Conservation (phyloP, 2,329 filamentous ascomycete species). For the Kalaharituber pfeilii region DNA sequence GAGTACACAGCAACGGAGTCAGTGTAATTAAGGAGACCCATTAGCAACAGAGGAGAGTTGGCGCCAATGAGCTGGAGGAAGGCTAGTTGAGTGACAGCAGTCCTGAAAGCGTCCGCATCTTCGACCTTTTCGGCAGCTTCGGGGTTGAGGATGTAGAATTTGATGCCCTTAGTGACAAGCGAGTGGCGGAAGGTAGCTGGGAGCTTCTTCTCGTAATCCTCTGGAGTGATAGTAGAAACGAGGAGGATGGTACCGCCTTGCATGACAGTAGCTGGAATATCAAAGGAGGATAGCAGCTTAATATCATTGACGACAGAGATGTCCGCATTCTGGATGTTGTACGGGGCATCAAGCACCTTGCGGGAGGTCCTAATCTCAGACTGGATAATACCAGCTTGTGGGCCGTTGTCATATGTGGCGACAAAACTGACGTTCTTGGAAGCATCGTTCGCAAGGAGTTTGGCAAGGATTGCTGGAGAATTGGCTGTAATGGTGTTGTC, state of each 20-base stretch:
- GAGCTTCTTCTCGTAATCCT: conserved; percentile 77
- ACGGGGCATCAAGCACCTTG: conserved; percentile 70
- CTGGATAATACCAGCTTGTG: conserved; percentile 60
- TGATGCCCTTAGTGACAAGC: conserved; percentile 50
- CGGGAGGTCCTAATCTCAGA: conserved; percentile 61
- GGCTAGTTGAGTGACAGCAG: conserved; percentile 57
- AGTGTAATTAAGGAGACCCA: conserved; percentile 18
- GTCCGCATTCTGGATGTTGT: conserved; percentile 62
- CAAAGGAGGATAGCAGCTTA: conserved; percentile 61
- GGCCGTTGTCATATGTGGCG: conserved; percentile 43
- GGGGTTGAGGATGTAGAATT: conserved; percentile 61
- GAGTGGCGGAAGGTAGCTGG: conserved; percentile 51
- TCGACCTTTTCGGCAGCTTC: conserved; percentile 51
- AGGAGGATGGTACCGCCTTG: conserved; percentile 55
- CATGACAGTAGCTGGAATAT: conserved; percentile 54
- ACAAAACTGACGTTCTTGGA: conserved; percentile 43
- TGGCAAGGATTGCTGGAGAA: conserved; percentile 45
- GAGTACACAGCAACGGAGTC: conserved; percentile 26
- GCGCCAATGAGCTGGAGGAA: conserved; percentile 65
- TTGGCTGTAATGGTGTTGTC: conserved; percentile 52
- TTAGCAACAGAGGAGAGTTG: conserved; percentile 36
- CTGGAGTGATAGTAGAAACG: conserved; percentile 63
- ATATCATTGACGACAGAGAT: conserved; percentile 62
- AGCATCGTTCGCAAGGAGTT: conserved; percentile 43
- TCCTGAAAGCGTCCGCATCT: conserved; percentile 39